phyloP scores from a whole-genome alignment of 176 grass and related monocot species.

The Phyllostachys edulis region DNA sequence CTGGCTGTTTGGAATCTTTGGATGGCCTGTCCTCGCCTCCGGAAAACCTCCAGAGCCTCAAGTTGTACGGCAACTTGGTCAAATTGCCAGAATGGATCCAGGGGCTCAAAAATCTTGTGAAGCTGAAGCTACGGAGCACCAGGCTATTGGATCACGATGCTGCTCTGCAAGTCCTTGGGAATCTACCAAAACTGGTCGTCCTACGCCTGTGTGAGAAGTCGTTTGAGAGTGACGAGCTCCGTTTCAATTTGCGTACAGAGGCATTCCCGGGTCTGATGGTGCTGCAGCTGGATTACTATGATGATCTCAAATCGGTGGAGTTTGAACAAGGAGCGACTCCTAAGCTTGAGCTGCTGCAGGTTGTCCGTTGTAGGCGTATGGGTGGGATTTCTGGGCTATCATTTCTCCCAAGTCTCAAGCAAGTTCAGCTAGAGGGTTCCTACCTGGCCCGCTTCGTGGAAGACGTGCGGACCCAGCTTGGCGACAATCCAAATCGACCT shows the following conservation, averaged over 20 bases:
- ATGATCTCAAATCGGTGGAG: not conserved
- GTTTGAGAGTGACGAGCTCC: not conserved
- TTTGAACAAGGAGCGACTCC: not conserved
- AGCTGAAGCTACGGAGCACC: rapidly evolving
- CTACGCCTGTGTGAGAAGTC: rapidly evolving
- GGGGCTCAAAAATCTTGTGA: not conserved
- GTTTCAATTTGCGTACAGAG: not conserved
- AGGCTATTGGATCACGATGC: rapidly evolving
- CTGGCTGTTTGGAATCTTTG: not conserved
- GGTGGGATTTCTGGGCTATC: not conserved
- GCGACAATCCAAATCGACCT: too few species aligned
- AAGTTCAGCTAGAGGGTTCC: not conserved
- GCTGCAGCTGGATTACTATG: too few species aligned
- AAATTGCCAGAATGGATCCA: not conserved
- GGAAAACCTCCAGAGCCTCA: not conserved
- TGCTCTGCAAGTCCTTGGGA: not conserved
- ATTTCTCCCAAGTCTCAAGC: not conserved
- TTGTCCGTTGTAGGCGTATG: too few species aligned
- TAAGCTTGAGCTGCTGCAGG: not conserved
- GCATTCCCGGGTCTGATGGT: too few species aligned
- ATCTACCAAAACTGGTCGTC: not conserved
- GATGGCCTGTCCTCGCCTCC: not conserved
- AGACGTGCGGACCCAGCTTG: too few species aligned
- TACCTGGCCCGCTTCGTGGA: too few species aligned
- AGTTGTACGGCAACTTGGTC: not conserved